Evolutionary conservation across 306 rosid species (phyloP), one percentile per base, ranked within the genome.

Genomic region (Lablab purpureus): DNA sequence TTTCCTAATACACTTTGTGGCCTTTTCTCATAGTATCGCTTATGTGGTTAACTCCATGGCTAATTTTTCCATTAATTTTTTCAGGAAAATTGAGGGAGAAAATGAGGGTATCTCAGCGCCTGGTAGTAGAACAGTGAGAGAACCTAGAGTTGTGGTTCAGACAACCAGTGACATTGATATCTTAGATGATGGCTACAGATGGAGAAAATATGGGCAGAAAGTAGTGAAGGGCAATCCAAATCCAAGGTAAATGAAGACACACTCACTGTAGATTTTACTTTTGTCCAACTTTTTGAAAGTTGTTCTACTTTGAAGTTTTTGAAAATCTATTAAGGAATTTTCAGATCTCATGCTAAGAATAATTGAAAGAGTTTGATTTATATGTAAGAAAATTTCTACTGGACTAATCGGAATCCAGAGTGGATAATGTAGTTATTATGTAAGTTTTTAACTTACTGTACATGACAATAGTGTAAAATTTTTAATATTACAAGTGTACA

Each of bases 151-250:
- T 56, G 97, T 94, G 0, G 98, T 94, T 68, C 98, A 94, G 78
- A 94, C 98, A 64, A 94, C 97, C 4, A 94, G 98, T 82, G 98
- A 94, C 67, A 94, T 94, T 51, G 98, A 94, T 85, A 94, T 94
- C 65, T 79, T 94, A 0, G 97, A 94, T 68, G 98, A 94, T 82
- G 98, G 98, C 0, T 94, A 91, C 52, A 86, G 96, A 70, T 94
- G 98, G 98, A 92, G 98, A 73, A 94, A 94, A 82, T 92, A 94
- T 51, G 98, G 98, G 58, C 98, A 94, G 83, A 94, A 94, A 87
- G 98, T 94, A 49, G 98, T 94, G 15, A 94, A 94, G 89, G 98
- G 98, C 0, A 94, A 94, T 82, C 98, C 98, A 83, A 94, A 94
- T 89, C 98, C 98, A 71, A 94, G 98, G 98, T 94, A 67, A 70